Percentiles rank a stretch among this genome's conserved stretches.
Evolutionary conservation across 192 early-diverging fungal genomes (phyloP).

Genomic region (Geranomyces variabilis): DNA sequence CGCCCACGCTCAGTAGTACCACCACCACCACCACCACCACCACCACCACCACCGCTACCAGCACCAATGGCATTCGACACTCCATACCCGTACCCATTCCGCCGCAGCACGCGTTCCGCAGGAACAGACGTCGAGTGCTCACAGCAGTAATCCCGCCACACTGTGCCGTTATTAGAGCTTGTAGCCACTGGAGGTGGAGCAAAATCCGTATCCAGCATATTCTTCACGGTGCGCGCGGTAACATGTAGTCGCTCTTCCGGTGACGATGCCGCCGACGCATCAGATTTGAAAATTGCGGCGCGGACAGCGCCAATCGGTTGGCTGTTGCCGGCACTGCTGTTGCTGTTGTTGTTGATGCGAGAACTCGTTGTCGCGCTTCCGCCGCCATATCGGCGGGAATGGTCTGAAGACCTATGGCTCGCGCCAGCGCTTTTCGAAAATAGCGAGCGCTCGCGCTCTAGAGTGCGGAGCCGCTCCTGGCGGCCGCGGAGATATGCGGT

Average conservation of each 20-base stretch:
- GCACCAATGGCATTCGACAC: background rate
- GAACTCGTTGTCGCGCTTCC: too few relatives aligned
- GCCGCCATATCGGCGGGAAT: background rate
- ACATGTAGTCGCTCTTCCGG: conserved; percentile 8
- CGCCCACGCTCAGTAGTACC: background rate
- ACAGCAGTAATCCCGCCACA: background rate
- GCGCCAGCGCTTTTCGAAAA: conserved; percentile 10
- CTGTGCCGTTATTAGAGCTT: background rate
- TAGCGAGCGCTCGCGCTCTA: conserved; percentile 34
- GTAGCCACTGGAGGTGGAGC: background rate
- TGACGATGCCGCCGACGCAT: background rate
- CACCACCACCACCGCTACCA: background rate
- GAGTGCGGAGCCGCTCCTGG: conserved; percentile 35
- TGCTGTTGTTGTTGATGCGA: background rate
- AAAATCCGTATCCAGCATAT: conserved; percentile 6
- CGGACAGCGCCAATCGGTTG: background rate
- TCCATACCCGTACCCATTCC: background rate
- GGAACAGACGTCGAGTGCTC: background rate
- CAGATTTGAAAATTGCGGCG: background rate
- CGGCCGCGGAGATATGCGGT: conserved; percentile 11
- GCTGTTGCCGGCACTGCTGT: background rate
- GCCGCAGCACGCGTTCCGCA: background rate
- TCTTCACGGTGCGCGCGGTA: conserved; percentile 1
- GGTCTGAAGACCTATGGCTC: background rate
- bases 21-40: background rate